Percentiles rank a stretch among this genome's conserved stretches.
Conservation (phyloP, 2,329 filamentous ascomycete genomes). For the Drechmeria coniospora region DNA sequence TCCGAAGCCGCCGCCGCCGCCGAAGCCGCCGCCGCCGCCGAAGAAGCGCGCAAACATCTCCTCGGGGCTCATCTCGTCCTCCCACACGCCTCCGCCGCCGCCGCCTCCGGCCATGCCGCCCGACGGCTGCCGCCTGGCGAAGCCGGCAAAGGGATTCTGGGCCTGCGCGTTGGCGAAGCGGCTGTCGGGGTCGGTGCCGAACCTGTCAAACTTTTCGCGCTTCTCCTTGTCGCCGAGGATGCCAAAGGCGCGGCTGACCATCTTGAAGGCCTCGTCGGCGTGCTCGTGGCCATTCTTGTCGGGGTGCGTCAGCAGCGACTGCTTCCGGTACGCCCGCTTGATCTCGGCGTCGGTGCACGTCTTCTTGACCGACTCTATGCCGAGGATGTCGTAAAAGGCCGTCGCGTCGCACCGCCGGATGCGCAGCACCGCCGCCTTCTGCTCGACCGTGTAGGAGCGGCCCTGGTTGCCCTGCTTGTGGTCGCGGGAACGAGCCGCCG, state of each 20-base stretch:
- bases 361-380: conserved; percentile 46
- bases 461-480: conserved; percentile 66
- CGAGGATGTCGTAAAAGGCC: conserved; percentile 91
- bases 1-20: conserved; percentile 37
- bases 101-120: conserved; percentile 31
- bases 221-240: conserved; percentile 89
- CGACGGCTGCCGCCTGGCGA: conserved; percentile 29
- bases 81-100: conserved; percentile 51
- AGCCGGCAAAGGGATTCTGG: conserved; percentile 48
- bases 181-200: conserved; percentile 83
- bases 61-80: conserved; percentile 88
- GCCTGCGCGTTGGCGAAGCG: conserved; percentile 55
- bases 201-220: conserved; percentile 65
- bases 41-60: conserved; percentile 98
- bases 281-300: conserved; percentile 97
- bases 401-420: conserved; percentile 74
- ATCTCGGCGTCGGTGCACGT: conserved; percentile 69
- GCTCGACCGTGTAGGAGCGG: conserved; percentile 71
- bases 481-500: conserved; percentile 34
- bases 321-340: conserved; percentile 94
- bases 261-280: conserved; percentile 96
- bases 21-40: conserved; percentile 60
- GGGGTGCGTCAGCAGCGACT: conserved; percentile 86
- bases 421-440: conserved; percentile 80
- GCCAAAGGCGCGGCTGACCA: conserved; percentile 88